Conservation (phyloP, 345 rosid species). For the Syzygium aqueum region DNA sequence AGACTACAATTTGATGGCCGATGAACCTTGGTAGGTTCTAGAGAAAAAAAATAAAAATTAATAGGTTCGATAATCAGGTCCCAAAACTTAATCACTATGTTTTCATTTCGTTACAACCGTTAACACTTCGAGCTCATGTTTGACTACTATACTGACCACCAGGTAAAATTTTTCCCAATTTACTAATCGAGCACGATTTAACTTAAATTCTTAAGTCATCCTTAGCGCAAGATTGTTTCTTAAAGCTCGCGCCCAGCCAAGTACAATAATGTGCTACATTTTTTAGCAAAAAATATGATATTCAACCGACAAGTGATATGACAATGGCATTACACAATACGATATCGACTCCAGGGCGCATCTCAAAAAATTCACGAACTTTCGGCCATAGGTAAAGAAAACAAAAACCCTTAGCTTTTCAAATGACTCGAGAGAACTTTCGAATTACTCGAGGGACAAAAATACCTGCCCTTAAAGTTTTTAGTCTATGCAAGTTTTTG, state of each 20-base stretch:
- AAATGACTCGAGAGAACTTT: background rate
- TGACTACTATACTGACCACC: background rate
- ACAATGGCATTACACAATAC: background rate
- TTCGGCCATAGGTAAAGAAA: background rate
- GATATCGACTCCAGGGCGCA: background rate
- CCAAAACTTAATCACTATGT: background rate
- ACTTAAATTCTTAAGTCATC: no score
- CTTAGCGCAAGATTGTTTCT: no score
- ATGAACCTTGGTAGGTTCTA: background rate
- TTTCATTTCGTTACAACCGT: no score
- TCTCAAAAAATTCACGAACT: background rate
- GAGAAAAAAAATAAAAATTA: no score
- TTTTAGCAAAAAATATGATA: background rate
- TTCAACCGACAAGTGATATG: background rate
- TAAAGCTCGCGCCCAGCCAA: background rate
- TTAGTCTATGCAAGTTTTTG: background rate
- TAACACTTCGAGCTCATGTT: background rate
- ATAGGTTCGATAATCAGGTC: background rate
- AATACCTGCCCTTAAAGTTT: background rate
- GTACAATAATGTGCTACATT: background rate
- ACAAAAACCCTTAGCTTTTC: background rate
- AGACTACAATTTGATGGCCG: background rate
- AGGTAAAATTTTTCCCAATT: background rate
- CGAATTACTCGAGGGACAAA: background rate
- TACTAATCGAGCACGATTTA: background rate